Base-by-base conservation (phyloP, 2,329 filamentous ascomycete genomes). In the Alternaria sp. region DNA sequence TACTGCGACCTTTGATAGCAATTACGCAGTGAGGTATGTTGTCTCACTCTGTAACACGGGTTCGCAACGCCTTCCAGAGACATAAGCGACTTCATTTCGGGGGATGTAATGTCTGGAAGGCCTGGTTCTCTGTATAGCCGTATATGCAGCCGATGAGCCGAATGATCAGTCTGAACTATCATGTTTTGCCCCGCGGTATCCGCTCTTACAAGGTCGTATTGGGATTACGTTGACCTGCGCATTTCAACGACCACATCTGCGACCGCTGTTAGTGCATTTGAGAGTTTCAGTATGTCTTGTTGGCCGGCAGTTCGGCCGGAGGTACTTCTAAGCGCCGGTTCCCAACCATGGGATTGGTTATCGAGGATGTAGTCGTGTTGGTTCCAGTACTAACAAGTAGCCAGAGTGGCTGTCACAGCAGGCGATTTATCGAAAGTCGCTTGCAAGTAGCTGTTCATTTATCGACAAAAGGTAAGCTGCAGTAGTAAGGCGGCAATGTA, bases 261-360 rank as follows among this genome's bases (percentile, higher is more conserved):
- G 43, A 56, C 66, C 66, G 49, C 62, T 51, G 40, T 43, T 32
- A 25, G 17, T 45, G 21, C 57, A 60, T 61, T 55, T 62, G 30
- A 36, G 36, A 69, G 69, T 72, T 65, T 70, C 55, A 65, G 49
- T 59, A 43, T 65, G 54, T 30, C 21, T 54, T 55, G 28, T 32
- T 19, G 36, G 30, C 36, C 23, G 44, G 52, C 57, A 56, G 51
- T 57, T 65, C 25, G 61, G 63, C 63, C 44, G 44, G 40, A 36
- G 40, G 40, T 30, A 56, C n/a, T 21, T 17, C 40, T 60, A 60
- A 56, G 51, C 51, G 58, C 58, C 44, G 30, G 30, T n/a, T 21
- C 11, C 2, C 7, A 19, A 32, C n/a, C 40, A 3, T 36, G 17
- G 19, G 25, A 49, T 46, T 54, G 58, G 46, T 17, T 23, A 5